Conservation (phyloP, 2,329 filamentous ascomycete species). For the Leptographium wingfieldii region DNA sequence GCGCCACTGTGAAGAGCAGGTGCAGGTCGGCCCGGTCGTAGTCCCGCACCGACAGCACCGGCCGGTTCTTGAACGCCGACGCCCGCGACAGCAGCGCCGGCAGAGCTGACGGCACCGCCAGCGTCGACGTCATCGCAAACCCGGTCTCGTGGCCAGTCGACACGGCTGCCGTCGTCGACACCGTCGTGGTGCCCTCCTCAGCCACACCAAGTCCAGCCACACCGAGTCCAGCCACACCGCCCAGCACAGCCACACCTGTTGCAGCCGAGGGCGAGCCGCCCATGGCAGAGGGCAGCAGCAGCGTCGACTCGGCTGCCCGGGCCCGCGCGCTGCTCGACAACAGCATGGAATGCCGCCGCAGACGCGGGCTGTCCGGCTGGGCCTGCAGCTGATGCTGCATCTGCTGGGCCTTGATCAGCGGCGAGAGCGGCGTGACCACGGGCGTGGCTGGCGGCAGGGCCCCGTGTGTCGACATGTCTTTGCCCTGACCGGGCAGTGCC, state of each 20-base stretch:
- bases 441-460: conserved; percentile 38
- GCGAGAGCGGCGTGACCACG: conserved; percentile 37
- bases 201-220: background rate
- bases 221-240: background rate
- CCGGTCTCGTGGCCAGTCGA: too few species aligned
- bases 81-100: conserved; percentile 57
- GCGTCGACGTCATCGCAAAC: too few species aligned
- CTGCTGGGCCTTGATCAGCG: conserved; percentile 41
- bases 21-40: conserved; percentile 83
- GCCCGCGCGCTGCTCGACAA: background rate
- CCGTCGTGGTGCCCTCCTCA: too few species aligned
- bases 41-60: conserved; percentile 85
- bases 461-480: conserved; percentile 63
- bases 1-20: conserved; percentile 86
- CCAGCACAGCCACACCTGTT: background rate
- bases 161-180: too few species aligned
- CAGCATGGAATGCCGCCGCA: conserved; percentile 13
- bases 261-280: background rate
- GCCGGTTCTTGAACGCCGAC: conserved; percentile 78
- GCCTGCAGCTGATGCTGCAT: conserved; percentile 14
- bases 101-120: conserved; percentile 25
- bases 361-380: conserved; percentile 21
- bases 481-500: conserved; percentile 44
- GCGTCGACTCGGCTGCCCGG: background rate
- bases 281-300: background rate